phyloP scores from a whole-genome alignment of 2,329 filamentous ascomycete species.

The Hypoxylon sp. region DNA sequence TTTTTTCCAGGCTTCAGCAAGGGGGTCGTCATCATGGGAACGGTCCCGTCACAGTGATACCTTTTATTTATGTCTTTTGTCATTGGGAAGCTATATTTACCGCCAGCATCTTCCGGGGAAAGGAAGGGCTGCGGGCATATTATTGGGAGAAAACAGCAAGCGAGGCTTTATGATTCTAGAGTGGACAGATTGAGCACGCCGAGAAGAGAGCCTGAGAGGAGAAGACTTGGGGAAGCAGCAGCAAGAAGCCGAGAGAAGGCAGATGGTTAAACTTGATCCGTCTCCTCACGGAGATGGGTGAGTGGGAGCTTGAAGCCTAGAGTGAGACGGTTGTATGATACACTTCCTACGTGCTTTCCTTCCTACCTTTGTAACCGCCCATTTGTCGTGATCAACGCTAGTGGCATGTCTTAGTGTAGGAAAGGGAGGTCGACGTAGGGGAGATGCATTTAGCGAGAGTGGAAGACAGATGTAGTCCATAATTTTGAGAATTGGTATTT shows the following conservation, averaged over 20 bases:
- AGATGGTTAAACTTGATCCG: not conserved
- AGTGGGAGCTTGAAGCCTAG: not conserved
- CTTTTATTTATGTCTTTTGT: slow-evolving; percentile 38
- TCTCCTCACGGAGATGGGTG: not conserved
- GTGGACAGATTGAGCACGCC: slow-evolving; percentile 37
- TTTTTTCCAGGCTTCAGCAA: slow-evolving; percentile 27
- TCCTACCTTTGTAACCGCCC: slow-evolving; percentile 24
- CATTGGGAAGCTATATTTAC: slow-evolving; percentile 10
- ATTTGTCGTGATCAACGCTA: slow-evolving; percentile 12
- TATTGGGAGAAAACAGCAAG: not conserved
- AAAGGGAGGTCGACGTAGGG: slow-evolving; percentile 4
- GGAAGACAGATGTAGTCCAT: slow-evolving; percentile 27
- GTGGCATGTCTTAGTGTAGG: slow-evolving; percentile 9
- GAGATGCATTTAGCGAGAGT: slow-evolving; percentile 14
- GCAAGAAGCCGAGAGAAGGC: slow-evolving; percentile 4
- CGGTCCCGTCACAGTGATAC: slow-evolving; percentile 37
- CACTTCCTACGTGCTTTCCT: slow-evolving; percentile 14
- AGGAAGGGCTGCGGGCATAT: slow-evolving; percentile 8
- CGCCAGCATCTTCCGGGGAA: slow-evolving; percentile 1
- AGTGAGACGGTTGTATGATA: slow-evolving; percentile 36
- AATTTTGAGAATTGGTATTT: slow-evolving; percentile 36
- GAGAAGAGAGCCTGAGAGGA: not conserved
- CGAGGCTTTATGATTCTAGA: slow-evolving; percentile 1
- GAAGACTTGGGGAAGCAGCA: not conserved
- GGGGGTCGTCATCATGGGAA: slow-evolving; percentile 27